A percentile compares a stretch with the other conserved stretches of the same genome.
phyloP scores from a whole-genome alignment of 2,329 filamentous ascomycete genomes.

The Mollisiaceae sp. region DNA sequence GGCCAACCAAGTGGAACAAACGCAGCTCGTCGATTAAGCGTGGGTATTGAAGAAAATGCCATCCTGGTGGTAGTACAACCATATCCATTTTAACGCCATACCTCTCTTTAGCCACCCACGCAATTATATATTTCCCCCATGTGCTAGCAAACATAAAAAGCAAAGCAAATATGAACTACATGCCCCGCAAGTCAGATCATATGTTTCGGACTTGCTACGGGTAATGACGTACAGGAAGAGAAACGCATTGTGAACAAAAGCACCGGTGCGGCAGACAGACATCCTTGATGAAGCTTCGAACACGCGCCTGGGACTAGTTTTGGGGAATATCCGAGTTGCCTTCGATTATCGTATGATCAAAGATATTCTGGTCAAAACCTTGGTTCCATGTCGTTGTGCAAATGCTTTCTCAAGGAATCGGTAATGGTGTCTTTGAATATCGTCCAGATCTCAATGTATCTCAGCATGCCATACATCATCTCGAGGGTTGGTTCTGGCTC shows the following conservation, averaged over 20 bases:
- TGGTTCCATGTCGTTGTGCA: not conserved
- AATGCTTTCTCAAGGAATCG: constrained; percentile 33
- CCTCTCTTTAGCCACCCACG: not conserved
- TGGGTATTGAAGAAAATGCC: constrained; percentile 8
- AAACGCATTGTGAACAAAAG: not conserved
- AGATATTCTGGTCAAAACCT: not conserved
- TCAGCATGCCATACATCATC: constrained; percentile 30
- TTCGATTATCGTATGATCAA: not conserved
- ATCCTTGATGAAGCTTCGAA: not conserved
- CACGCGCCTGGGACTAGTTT: not conserved
- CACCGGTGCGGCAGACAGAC: not conserved
- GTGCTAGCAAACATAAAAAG: not conserved
- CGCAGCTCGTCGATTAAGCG: not conserved
- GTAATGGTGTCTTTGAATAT: constrained; percentile 41
- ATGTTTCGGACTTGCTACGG: constrained; percentile 8
- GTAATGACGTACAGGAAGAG: constrained; percentile 9
- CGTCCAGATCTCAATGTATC: constrained; percentile 37
- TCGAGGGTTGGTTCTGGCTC: constrained; percentile 32
- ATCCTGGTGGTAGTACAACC: constrained; percentile 1
- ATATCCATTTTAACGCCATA: constrained; percentile 3
- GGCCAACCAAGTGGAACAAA: not conserved
- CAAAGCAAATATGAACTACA: constrained; percentile 7
- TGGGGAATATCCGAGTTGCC: not conserved
- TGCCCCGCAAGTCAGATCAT: constrained; percentile 1
- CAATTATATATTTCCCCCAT: constrained; percentile 3